Evolutionary conservation across 441 rosid species (phyloP).

Genomic region (Euphorbia schlechtendalii): DNA sequence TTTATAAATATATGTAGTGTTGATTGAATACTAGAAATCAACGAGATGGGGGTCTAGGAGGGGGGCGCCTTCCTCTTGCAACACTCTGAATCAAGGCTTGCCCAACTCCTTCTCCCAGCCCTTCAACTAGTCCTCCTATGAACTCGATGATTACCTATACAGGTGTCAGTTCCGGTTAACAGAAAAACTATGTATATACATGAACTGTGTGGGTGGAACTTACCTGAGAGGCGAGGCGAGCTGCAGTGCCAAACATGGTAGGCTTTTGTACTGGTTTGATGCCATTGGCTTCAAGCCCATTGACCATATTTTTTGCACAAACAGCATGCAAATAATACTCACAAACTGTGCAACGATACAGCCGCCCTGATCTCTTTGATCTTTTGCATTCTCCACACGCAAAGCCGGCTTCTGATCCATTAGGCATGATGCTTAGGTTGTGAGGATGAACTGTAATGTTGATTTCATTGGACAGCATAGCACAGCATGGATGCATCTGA

Average conservation of each 20-base stretch:
- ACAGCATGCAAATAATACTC: constrained; percentile 72
- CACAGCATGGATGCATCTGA: constrained; percentile 92
- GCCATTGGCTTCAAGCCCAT: constrained; percentile 63
- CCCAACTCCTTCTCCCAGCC: constrained; percentile 82
- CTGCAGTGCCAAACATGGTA: constrained; percentile 57
- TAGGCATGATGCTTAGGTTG: constrained; percentile 51
- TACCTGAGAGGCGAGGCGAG: constrained; percentile 54
- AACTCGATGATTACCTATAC: constrained; percentile 48
- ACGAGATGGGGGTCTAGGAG: constrained; percentile 7
- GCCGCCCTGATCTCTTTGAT: constrained; percentile 45
- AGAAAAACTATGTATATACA: too few species aligned
- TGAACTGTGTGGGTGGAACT: not conserved
- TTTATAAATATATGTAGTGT: not conserved
- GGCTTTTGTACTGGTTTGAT: constrained; percentile 39
- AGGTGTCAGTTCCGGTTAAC: not conserved
- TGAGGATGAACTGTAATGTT: constrained; percentile 59
- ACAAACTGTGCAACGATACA: constrained; percentile 65
- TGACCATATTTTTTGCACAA: constrained; percentile 71
- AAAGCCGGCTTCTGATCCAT: constrained; percentile 8
- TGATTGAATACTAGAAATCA: not conserved
- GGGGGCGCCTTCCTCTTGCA: constrained; percentile 29
- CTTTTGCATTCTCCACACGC: constrained; percentile 63
- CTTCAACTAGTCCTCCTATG: constrained; percentile 73
- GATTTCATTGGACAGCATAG: constrained; percentile 59
- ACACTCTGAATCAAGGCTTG: constrained; percentile 47